Conservation (phyloP, 371 early-diverging fungal genomes). For the Zychaea mexicana region DNA sequence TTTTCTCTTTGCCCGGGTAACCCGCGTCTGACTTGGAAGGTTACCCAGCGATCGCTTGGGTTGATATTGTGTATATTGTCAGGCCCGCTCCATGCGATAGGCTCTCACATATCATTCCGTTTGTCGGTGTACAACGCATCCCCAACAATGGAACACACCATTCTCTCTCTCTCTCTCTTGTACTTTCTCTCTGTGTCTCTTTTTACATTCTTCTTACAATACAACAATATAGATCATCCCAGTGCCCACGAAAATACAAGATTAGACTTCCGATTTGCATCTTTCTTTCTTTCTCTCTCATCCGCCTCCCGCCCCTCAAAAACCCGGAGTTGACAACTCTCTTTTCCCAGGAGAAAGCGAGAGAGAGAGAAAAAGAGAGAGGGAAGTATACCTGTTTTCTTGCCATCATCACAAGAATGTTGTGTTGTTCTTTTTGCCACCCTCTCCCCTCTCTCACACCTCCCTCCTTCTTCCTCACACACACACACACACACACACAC, state of each 20-base stretch:
- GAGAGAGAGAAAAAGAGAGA: too few species aligned
- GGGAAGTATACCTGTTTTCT: too few species aligned
- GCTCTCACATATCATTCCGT: too few species aligned
- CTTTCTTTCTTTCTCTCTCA: not conserved
- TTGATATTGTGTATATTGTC: not conserved
- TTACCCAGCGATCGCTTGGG: slow-evolving; percentile 4
- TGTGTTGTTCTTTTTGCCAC: too few species aligned
- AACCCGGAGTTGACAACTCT: not conserved
- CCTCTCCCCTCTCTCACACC: too few species aligned
- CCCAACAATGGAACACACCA: not conserved
- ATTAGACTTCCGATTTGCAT: slow-evolving; percentile 9
- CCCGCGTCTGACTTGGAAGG: not conserved
- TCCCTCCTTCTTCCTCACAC: too few species aligned
- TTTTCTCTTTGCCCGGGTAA: not conserved
- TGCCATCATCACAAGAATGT: too few species aligned
- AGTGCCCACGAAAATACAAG: not conserved
- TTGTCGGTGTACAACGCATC: not conserved
- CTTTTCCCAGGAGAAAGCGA: too few species aligned
- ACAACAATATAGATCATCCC: not conserved
- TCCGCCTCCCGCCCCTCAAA: not conserved
- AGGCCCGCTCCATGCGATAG: not conserved
- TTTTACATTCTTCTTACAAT: not conserved
- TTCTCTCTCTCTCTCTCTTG: too few species aligned
- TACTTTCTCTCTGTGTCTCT: not conserved
- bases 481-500: too few species aligned